Conservation (phyloP, 2,329 filamentous ascomycete species). For the Penicillium carneum region DNA sequence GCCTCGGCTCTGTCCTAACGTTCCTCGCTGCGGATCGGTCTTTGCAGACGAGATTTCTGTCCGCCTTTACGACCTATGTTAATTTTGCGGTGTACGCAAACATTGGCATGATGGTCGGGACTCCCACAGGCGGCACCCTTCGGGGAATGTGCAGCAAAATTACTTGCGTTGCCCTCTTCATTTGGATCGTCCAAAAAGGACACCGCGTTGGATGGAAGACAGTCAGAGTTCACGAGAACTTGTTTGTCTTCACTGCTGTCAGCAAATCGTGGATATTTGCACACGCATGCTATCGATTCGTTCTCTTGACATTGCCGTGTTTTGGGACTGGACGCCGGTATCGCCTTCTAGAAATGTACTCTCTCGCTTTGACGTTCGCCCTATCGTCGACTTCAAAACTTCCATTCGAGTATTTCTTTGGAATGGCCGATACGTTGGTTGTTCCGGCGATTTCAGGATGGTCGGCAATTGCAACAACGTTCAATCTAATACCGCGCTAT, state of each 20-base stretch:
- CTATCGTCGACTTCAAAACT: background rate
- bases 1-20: background rate
- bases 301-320: conserved; percentile 36
- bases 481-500: background rate
- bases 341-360: conserved; percentile 35
- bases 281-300: conserved; percentile 36
- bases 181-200: background rate
- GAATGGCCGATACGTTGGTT: background rate
- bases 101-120: conserved; percentile 34
- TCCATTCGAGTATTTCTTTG: background rate
- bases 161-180: background rate
- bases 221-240: conserved; percentile 28
- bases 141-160: conserved; percentile 31
- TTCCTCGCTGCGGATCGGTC: conserved; percentile 20
- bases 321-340: conserved; percentile 37
- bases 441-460: background rate
- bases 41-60: conserved; percentile 30
- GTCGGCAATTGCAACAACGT: background rate
- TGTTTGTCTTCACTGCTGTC: conserved; percentile 36
- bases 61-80: conserved; percentile 33
- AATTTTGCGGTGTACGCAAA: conserved; percentile 37
- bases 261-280: conserved; percentile 39
- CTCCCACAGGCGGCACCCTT: conserved; percentile 32
- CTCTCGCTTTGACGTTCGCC: conserved; percentile 13
- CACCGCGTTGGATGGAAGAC: conserved; percentile 31